Conservation (phyloP, 164 flowering plant species). For the Aristolochia contorta region DNA sequence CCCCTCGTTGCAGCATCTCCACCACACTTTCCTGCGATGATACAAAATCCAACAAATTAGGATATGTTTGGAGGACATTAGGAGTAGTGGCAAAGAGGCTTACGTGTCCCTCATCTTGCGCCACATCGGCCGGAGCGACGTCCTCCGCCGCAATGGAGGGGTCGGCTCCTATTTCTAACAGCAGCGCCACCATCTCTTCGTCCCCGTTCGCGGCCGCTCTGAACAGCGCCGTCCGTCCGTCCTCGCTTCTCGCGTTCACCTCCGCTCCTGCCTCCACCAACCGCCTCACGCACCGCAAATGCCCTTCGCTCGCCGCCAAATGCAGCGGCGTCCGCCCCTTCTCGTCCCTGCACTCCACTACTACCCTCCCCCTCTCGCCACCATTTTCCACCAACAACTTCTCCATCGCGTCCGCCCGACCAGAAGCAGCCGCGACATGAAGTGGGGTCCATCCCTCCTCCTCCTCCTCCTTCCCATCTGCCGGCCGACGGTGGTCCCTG, state of each 20-base stretch:
- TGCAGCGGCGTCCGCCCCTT: constrained; percentile 39
- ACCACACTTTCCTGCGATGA: constrained; percentile 27
- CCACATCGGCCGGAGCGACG: constrained; percentile 27
- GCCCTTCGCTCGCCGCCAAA: constrained; percentile 38
- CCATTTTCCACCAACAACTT: constrained; percentile 8
- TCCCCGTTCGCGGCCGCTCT: constrained; percentile 39
- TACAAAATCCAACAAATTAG: no score
- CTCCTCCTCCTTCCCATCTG: constrained; percentile 6
- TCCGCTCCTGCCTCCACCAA: constrained; percentile 40
- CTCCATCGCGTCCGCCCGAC: constrained; percentile 26
- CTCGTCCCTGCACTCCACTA: constrained; percentile 35
- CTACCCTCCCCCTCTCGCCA: constrained; percentile 9
- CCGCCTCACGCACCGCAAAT: constrained; percentile 21
- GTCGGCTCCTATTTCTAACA: constrained; percentile 39
- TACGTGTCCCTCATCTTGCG: constrained; percentile 41
- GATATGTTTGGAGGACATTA: no score
- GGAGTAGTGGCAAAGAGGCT: no score
- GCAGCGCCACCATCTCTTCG: constrained; percentile 31
- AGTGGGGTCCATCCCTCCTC: constrained; percentile 29
- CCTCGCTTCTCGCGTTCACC: constrained; percentile 29
- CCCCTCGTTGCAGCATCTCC: constrained; percentile 39
- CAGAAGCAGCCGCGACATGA: constrained; percentile 35
- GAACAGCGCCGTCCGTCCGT: constrained; percentile 43
- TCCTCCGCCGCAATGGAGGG: constrained; percentile 21
- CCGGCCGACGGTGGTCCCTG: not conserved